Evolutionary conservation across 2,329 filamentous ascomycete genomes (phyloP), one percentile per base, ranked within the genome.

Genomic region (Curvularia lunata): DNA sequence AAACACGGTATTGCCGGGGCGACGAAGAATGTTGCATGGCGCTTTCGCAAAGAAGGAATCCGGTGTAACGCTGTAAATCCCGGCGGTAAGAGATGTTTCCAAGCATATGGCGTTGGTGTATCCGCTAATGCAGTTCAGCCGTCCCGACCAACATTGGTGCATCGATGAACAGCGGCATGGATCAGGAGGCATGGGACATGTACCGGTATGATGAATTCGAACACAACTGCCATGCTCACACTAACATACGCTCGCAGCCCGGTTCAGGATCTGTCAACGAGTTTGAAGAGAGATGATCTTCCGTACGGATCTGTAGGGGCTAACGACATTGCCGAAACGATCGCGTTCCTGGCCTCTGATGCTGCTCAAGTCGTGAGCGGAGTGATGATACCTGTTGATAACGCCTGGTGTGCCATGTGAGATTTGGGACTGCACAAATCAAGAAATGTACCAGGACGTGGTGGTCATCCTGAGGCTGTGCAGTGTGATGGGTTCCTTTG

Each of bases 11-110:
- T 82, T 57, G 69, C 80, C 9, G 80, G 80, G 9, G 78, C 79
- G 13, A 82, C 80, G 3, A 81, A 80, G 60, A 81, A 81, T 51
- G 78, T 81, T 0, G 80, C 80, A 4, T 82, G 78, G 75, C 69
- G 79, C 4, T 82, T 32, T 32, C 30, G 30, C 30, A 32, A 32
- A 5, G 30, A 32, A 3, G 30, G 30, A 2, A 32, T 37, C 12
- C 6, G 13, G 32, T 37, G 13, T 37, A n/a, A n/a, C 12, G 32
- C 32, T 10, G 16, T 37, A 10, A 10, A 13, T 32, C 30, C 30
- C 16, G 30, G 30, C 4, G 13, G 30, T 32, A 16, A 13, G 30
- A 32, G 30, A 10, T 12, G 2, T 32, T 32, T 13, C 3, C 12
- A 12, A 16, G 4, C 10, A 37, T n/a, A 16, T n/a, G 5, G 32